phyloP scores from a whole-genome alignment of 169 alveolate species.

The Plasmodium reichenowi region DNA sequence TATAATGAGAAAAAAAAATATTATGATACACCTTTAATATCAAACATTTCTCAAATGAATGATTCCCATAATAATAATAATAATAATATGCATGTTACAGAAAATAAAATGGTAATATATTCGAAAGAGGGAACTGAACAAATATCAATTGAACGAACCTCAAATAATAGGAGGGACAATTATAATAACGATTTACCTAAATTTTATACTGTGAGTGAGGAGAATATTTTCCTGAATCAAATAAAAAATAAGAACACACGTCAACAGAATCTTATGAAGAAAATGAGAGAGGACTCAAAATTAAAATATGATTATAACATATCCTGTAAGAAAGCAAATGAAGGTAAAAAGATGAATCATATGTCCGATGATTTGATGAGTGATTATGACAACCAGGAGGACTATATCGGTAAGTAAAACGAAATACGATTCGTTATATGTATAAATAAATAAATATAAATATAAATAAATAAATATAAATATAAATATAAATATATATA shows the following conservation, averaged over 20 bases:
- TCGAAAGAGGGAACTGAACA: neutral
- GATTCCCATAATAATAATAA: neutral
- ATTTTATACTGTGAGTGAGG: conserved; percentile 51
- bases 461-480: neutral
- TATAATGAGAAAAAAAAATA: neutral
- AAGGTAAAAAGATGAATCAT: neutral
- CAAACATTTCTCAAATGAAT: neutral
- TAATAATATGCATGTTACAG: neutral
- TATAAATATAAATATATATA: neutral
- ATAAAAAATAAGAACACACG: conserved; percentile 22
- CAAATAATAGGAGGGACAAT: neutral
- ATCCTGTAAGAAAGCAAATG: neutral
- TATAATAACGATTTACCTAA: conserved; percentile 26
- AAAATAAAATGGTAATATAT: neutral
- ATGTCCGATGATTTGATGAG: too few relatives aligned
- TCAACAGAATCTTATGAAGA: conserved; percentile 45
- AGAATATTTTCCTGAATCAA: conserved; percentile 43
- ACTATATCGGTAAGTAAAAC: too few relatives aligned
- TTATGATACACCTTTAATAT: neutral
- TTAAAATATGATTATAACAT: conserved; percentile 26
- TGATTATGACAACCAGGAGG: too few relatives aligned
- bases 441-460: too few relatives aligned
- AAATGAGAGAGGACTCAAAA: conserved; percentile 10
- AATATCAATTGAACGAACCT: neutral
- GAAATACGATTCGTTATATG: neutral